These are phyloP conservation scores for Hymenoscyphus fructigenus DNA, from an alignment of 2,329 filamentous ascomycete species.

Conservation along the genomic window DNA sequence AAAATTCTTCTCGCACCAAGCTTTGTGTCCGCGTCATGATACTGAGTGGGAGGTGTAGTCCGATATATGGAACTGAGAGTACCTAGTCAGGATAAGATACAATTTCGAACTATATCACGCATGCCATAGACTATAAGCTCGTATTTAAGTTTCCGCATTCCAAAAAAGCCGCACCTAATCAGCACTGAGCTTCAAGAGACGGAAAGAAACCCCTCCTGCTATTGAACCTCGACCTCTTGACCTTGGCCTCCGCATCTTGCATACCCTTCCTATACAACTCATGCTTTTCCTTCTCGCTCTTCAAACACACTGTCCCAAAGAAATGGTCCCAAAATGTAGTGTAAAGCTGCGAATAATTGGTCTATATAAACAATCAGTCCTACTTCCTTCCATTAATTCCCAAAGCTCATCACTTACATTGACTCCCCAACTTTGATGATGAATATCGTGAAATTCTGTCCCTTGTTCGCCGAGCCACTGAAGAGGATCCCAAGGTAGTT, in stretches of 20 bases:
- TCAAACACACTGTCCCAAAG: conserved; percentile 61
- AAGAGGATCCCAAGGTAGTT: conserved; percentile 61
- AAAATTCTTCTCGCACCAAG: too few species aligned
- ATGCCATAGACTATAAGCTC: too few species aligned
- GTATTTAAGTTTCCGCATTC: too few species aligned
- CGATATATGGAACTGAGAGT: too few species aligned
- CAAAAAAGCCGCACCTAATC: too few species aligned
- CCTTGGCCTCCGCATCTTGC: background rate
- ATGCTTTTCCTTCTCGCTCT: conserved; percentile 32
- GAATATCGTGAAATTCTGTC: conserved; percentile 93
- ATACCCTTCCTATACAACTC: conserved; percentile 26
- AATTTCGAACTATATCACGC: too few species aligned
- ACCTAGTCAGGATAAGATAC: too few species aligned
- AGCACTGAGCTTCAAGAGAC: too few species aligned
- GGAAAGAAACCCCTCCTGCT: background rate
- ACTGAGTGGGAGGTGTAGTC: too few species aligned
- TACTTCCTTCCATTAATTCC: background rate
- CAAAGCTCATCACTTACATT: background rate
- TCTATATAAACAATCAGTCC: conserved; percentile 64
- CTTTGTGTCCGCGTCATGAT: too few species aligned
- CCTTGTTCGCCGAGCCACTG: conserved; percentile 46
- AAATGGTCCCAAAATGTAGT: conserved; percentile 93
- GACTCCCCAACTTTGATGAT: conserved; percentile 92
- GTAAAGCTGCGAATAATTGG: conserved; percentile 86
- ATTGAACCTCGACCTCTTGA: background rate